Evolutionary conservation across 805 yeast genomes (phyloP), one percentile per base, ranked within the genome.

Genomic region (Ascoidea asiatica): DNA sequence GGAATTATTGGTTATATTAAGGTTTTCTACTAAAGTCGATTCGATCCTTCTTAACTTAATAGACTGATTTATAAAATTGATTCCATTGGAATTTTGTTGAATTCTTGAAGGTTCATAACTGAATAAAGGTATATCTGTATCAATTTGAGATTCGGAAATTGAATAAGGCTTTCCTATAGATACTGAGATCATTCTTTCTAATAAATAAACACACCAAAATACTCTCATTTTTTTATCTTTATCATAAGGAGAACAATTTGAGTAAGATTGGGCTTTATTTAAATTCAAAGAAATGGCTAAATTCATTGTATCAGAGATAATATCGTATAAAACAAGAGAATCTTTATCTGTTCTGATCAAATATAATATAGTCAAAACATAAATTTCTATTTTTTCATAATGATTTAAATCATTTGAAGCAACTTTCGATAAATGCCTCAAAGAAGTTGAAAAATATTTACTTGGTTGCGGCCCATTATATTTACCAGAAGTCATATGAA

Each of bases 171-270:
- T 73, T 4, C 81, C 79, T 11, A 79, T 77, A 6, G 81, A 75
- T 37, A 77, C 71, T 37, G 79, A 71, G 42, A 77, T 73, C 61
- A 77, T 69, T 54, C 81, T 69, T 53, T 79, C 85, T 40, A 76
- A 54, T n/a, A 75, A 53, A 55, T 77, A 79, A 5, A 72, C 71
- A 54, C 80, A 73, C 84, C 84, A 79, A 61, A 79, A 79, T 17
- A 75, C 59, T 49, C 83, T 65, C 58, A 75, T 57, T 52, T 66
- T 69, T 43, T 65, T 63, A 48, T 69, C 67, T 45, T 56, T 55
- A 33, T 43, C 49, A 20, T 4, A 43, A 50, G 52, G 19, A 51
- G 42, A 23, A 52, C 52, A 53, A 29, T 56, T 56, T 38, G 52
- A 46, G 50, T 70, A 70, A 2, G 67, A 51, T 38, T 52, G 54